Evolutionary conservation across 768 basidiomycete genomes (phyloP).

Genomic region (Tephrocybe rancida): DNA sequence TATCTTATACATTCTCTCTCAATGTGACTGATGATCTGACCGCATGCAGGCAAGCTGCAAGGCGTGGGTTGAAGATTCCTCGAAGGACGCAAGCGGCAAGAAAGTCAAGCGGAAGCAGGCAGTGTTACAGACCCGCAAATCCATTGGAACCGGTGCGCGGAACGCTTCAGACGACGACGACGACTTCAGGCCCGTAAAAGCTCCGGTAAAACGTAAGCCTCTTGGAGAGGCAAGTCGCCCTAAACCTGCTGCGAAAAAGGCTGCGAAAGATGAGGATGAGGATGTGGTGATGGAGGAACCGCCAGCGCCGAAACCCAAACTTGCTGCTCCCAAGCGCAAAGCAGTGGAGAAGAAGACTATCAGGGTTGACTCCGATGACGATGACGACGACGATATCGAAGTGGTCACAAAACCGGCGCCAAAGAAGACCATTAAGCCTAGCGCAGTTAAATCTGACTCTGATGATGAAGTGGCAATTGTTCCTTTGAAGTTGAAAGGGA

Average conservation of each 20-base stretch:
- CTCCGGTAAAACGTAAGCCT: slow-evolving; percentile 43
- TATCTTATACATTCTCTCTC: slow-evolving; percentile 10
- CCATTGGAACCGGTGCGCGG: slow-evolving; percentile 34
- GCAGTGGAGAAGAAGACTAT: slow-evolving; percentile 23
- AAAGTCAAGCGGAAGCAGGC: slow-evolving; percentile 50
- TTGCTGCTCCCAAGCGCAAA: slow-evolving; percentile 19
- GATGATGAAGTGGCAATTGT: slow-evolving; percentile 27
- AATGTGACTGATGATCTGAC: background rate
- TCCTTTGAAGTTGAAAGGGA: slow-evolving; percentile 18
- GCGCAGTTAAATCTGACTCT: slow-evolving; percentile 27
- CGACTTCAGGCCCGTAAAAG: slow-evolving; percentile 52
- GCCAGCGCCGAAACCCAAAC: slow-evolving; percentile 4
- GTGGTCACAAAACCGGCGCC: slow-evolving; percentile 17
- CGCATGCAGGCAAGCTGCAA: slow-evolving; percentile 41
- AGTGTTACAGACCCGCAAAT: slow-evolving; percentile 49
- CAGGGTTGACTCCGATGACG: slow-evolving; percentile 21
- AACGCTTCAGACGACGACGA: slow-evolving; percentile 42
- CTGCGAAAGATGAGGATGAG: slow-evolving; percentile 23
- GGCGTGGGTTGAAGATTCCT: slow-evolving; percentile 46
- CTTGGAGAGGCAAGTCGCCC: slow-evolving; percentile 26
- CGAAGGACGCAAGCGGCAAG: slow-evolving; percentile 47
- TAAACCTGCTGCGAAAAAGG: slow-evolving; percentile 29
- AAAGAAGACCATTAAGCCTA: slow-evolving; percentile 18
- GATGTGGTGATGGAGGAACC: slow-evolving; percentile 28
- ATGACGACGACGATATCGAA: slow-evolving; percentile 16